Evolutionary conservation across 805 yeast species (phyloP).

Genomic region (Myxozyma udenii): DNA sequence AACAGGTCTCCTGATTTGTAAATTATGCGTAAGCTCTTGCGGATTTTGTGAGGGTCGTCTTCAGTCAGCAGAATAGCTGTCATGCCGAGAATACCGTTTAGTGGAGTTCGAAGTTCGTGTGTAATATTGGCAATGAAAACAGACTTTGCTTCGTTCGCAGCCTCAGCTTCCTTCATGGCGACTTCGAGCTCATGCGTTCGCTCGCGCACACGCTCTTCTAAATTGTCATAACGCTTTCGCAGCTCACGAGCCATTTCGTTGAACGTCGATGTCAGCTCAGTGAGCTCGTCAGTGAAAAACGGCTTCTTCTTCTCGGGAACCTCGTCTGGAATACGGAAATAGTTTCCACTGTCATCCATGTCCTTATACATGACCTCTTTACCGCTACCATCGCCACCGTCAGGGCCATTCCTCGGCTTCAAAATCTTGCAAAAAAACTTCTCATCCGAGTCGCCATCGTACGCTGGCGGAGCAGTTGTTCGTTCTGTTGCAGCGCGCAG

Average conservation of each 20-base stretch:
- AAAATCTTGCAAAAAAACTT: not conserved
- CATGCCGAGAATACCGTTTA: slow-evolving; percentile 95
- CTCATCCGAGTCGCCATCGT: not conserved
- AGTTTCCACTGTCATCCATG: slow-evolving; percentile 2
- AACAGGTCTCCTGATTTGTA: slow-evolving; percentile 88
- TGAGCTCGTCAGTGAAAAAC: slow-evolving; percentile 67
- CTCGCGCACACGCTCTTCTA: slow-evolving; percentile 83
- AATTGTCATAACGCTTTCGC: slow-evolving; percentile 73
- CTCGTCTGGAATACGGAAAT: slow-evolving; percentile 22
- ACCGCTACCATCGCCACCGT: not conserved
- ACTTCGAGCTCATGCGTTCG: slow-evolving; percentile 86
- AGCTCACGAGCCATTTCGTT: slow-evolving; percentile 88
- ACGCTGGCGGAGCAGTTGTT: slow-evolving; percentile 36
- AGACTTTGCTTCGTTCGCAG: slow-evolving; percentile 95
- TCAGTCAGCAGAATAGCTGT: slow-evolving; percentile 92
- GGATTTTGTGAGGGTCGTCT: slow-evolving; percentile 60
- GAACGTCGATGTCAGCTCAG: slow-evolving; percentile 83
- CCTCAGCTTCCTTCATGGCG: slow-evolving; percentile 32
- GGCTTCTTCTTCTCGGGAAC: slow-evolving; percentile 33
- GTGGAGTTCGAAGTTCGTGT: slow-evolving; percentile 90
- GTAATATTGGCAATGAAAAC: slow-evolving; percentile 89
- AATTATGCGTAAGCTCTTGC: slow-evolving; percentile 73
- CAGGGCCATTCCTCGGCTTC: not conserved
- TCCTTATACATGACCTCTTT: too few relatives aligned
- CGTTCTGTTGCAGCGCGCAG: slow-evolving; percentile 80